Conservation (phyloP, 2,329 filamentous ascomycete species). For the Fusarium coffeatum region DNA sequence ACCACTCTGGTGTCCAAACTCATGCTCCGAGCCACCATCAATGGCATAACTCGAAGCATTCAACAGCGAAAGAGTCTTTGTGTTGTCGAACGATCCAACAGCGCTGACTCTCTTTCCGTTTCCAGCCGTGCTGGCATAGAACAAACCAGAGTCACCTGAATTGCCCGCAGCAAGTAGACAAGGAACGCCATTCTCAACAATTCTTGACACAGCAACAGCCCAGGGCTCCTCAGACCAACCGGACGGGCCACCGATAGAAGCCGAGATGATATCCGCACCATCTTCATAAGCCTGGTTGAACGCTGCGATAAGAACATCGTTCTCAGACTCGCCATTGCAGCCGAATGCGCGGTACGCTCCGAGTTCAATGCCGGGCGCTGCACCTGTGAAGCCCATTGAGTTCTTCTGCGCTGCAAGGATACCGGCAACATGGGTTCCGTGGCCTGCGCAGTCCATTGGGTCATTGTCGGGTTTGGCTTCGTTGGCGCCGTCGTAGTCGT, state of each 20-base stretch:
- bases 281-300: constrained; percentile 70
- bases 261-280: constrained; percentile 68
- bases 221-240: constrained; percentile 66
- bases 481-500: constrained; percentile 59
- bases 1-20: constrained; percentile 59
- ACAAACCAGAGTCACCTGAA: constrained; percentile 58
- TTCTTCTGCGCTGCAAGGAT: constrained; percentile 70
- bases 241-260: constrained; percentile 62
- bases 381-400: constrained; percentile 66
- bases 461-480: constrained; percentile 59
- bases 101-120: constrained; percentile 60
- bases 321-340: constrained; percentile 61
- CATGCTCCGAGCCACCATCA: constrained; percentile 47
- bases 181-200: constrained; percentile 65
- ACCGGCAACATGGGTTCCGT: constrained; percentile 72
- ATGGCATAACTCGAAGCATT: constrained; percentile 57
- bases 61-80: constrained; percentile 56
- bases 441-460: constrained; percentile 67
- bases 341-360: constrained; percentile 69
- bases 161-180: constrained; percentile 67
- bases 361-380: constrained; percentile 66
- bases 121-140: constrained; percentile 62
- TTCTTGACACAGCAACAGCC: constrained; percentile 62
- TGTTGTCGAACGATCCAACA: constrained; percentile 64
- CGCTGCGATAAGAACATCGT: constrained; percentile 69